Percentiles rank a stretch among this genome's conserved stretches.
Conservation (phyloP, 2,329 filamentous ascomycete species). For the Fusarium fujikuroi region DNA sequence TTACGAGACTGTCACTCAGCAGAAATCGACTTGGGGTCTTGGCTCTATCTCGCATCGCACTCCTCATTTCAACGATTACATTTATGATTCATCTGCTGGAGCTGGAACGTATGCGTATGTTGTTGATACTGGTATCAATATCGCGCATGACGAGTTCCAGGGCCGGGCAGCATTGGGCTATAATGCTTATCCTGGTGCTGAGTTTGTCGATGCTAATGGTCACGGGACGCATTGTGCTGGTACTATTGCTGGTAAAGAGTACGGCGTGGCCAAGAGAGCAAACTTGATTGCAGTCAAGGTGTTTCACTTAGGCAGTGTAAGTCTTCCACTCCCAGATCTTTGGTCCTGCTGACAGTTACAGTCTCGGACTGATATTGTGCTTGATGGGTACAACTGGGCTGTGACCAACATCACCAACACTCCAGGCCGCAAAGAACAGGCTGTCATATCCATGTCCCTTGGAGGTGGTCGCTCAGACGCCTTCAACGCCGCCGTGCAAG, state of each 20-base stretch:
- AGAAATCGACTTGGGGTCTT: conserved; percentile 56
- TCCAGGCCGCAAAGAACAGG: conserved; percentile 52
- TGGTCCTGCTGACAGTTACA: conserved; percentile 4
- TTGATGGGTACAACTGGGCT: conserved; percentile 53
- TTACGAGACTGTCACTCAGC: conserved; percentile 50
- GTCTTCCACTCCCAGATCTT: background rate
- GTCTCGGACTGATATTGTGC: conserved; percentile 42
- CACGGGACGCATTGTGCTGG: conserved; percentile 62
- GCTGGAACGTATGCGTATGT: conserved; percentile 60
- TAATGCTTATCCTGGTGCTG: conserved; percentile 49
- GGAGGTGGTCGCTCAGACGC: conserved; percentile 58
- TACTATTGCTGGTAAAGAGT: conserved; percentile 56
- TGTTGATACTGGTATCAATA: conserved; percentile 65
- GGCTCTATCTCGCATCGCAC: conserved; percentile 56
- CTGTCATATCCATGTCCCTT: conserved; percentile 67
- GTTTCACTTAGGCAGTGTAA: conserved; percentile 45
- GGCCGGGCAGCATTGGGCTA: conserved; percentile 54
- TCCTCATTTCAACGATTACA: conserved; percentile 50
- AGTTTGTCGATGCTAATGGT: conserved; percentile 52
- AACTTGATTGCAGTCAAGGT: conserved; percentile 59
- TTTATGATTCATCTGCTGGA: conserved; percentile 56
- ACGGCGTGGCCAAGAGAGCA: conserved; percentile 58
- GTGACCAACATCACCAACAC: conserved; percentile 54
- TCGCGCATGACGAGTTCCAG: conserved; percentile 57
- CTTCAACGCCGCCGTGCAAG: conserved; percentile 62